Percentiles rank a stretch among this genome's conserved stretches.
phyloP scores from a whole-genome alignment of 495 filamentous ascomycete genomes.

The Diplogelasinospora grovesii region DNA sequence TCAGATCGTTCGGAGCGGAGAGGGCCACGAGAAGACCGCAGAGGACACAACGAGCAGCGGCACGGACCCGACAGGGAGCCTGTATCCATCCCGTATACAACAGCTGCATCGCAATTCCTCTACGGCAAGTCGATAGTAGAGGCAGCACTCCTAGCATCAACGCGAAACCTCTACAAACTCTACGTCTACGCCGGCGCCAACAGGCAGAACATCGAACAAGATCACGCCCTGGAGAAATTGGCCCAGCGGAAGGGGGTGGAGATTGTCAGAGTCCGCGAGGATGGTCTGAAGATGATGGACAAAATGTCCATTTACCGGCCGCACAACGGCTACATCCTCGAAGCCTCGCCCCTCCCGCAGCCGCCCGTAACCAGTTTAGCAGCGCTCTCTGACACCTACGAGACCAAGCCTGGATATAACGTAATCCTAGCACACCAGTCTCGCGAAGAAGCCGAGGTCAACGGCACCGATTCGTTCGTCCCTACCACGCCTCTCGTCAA shows the following conservation, averaged over 20 bases:
- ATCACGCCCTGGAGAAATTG: constrained; percentile 46
- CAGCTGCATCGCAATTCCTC: constrained; percentile 82
- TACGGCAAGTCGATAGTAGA: constrained; percentile 79
- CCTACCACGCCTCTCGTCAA: constrained; percentile 23
- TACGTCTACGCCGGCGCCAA: constrained; percentile 63
- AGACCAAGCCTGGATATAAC: constrained; percentile 40
- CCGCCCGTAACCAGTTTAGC: constrained; percentile 59
- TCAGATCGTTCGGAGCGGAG: not conserved
- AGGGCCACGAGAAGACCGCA: not conserved
- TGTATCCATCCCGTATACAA: constrained; percentile 67
- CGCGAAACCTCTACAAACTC: constrained; percentile 74
- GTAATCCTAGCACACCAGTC: constrained; percentile 62
- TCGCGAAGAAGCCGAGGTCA: constrained; percentile 62
- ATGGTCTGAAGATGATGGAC: constrained; percentile 60
- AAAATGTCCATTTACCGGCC: constrained; percentile 77
- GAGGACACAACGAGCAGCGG: not conserved
- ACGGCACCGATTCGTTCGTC: constrained; percentile 49
- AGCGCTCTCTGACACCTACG: constrained; percentile 31
- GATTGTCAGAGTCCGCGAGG: constrained; percentile 42
- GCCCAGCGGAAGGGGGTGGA: constrained; percentile 51
- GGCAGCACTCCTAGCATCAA: constrained; percentile 62
- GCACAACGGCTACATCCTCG: constrained; percentile 87
- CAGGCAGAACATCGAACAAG: constrained; percentile 32
- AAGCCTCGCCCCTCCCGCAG: constrained; percentile 75
- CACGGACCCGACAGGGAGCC: constrained; percentile 32